Evolutionary conservation across 345 rosid species (phyloP).

Genomic region (Populus simonii): DNA sequence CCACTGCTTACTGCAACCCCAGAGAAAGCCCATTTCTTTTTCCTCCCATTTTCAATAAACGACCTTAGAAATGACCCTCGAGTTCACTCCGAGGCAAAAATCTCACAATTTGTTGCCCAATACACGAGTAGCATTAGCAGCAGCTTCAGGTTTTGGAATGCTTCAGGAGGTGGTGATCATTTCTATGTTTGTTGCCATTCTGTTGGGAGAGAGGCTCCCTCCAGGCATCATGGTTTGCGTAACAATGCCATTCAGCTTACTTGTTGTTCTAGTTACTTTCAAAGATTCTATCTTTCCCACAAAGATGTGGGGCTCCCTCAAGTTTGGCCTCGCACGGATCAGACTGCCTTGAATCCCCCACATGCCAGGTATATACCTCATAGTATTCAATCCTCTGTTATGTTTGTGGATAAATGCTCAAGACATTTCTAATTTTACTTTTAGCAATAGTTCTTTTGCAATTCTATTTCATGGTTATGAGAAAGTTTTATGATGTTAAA

Average conservation of each 20-base stretch:
- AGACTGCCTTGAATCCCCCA: conserved; percentile 31
- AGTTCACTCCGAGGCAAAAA: conserved; percentile 30
- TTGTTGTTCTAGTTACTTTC: conserved; percentile 46
- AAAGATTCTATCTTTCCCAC: conserved; percentile 35
- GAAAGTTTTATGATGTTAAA: too few species aligned
- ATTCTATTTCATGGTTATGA: background rate
- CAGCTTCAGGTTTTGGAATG: conserved; percentile 37
- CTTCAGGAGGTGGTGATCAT: conserved; percentile 42
- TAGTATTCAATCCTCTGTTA: background rate
- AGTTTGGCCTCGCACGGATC: conserved; percentile 40
- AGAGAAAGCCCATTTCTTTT: conserved; percentile 38
- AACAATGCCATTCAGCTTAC: conserved; percentile 40
- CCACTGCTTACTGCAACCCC: conserved; percentile 27
- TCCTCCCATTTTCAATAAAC: conserved; percentile 46
- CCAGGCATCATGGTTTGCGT: conserved; percentile 26
- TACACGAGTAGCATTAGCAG: conserved; percentile 18
- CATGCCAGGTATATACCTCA: conserved; percentile 25
- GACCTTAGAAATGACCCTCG: conserved; percentile 42
- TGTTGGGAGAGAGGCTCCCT: conserved; percentile 35
- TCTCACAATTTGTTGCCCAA: conserved; percentile 29
- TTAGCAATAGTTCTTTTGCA: background rate
- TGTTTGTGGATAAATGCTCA: background rate
- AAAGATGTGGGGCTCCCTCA: conserved; percentile 46
- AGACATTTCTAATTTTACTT: background rate
- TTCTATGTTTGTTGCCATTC: conserved; percentile 47